Evolutionary conservation across 2,329 filamentous ascomycete genomes (phyloP), one percentile per base, ranked within the genome.

Genomic region (Epichloe gansuensis): DNA sequence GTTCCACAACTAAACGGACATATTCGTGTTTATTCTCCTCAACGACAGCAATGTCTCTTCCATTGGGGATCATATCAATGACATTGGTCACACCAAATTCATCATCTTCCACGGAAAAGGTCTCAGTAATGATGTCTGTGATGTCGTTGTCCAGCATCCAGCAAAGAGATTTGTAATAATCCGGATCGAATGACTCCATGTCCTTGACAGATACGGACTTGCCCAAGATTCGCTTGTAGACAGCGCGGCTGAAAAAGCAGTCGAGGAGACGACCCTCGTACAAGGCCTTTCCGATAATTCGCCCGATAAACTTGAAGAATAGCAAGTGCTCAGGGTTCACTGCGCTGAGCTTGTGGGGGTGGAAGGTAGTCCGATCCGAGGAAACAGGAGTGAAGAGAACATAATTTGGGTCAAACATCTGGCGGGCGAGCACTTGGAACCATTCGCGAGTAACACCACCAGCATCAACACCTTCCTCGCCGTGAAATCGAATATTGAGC

Each of bases 81-180:
- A 87, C 83, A 66, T 87, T 86, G 48, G 83, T 89, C 56, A 89
- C 89, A 56, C 93, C 93, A 68, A 98, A 98, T 63, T 86, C 88
- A 61, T 97, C 90, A 54, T 93, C 86, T 65, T 96, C 90, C 31
- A 95, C 82, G 11, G 90, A 93, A 66, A 98, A 97, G 1, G 88
- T 95, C 71, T 98, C 91, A 3, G 88, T 93, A 61, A 97, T 93
- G 63, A 97, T 89, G 63, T 97, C 93, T 4, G 90, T 95, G 60
- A 98, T 98, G 64, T 98, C 91, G 62, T 98, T 97, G 65, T 95
- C 88, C 53, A 97, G 76, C 83, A 98, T 97, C 94, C 94, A 98
- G 55, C 93, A 82, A 23, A 98, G 78, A 13, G 91, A 97, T 69
- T 97, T 98, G 80, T 97, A 96, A 73, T 98, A 98, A 63, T 98